These are phyloP conservation scores for Rhizomucor pusillus DNA, from an alignment of 371 early-diverging fungal genomes.

Conservation along the genomic window DNA sequence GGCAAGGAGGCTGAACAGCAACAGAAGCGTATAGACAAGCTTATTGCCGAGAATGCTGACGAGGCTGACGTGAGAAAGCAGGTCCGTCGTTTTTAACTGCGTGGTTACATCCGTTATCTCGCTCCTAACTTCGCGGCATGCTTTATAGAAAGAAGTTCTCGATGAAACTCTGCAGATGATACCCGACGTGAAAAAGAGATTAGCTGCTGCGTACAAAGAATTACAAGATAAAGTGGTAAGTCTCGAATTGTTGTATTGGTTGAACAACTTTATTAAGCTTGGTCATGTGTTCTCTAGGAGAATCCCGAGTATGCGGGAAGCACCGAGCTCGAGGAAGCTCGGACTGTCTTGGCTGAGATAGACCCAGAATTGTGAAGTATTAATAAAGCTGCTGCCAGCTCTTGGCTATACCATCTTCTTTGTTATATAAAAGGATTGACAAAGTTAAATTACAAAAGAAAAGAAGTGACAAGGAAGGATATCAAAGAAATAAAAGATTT, in stretches of 20 bases:
- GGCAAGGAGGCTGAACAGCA: constrained; percentile 60
- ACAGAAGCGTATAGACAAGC: constrained; percentile 64
- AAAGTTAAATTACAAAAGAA: no score
- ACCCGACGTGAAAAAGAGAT: constrained; percentile 66
- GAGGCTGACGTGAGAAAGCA: constrained; percentile 71
- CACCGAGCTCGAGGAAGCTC: constrained; percentile 43
- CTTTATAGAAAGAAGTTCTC: constrained; percentile 66
- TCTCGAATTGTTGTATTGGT: neutral
- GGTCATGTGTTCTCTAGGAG: constrained; percentile 31
- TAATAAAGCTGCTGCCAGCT: no score
- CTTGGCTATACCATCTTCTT: no score
- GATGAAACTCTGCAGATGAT: constrained; percentile 75
- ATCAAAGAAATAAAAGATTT: no score
- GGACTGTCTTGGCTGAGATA: constrained; percentile 31
- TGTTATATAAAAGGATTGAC: no score
- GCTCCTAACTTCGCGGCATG: no score
- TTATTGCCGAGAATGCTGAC: constrained; percentile 59
- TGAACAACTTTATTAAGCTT: neutral
- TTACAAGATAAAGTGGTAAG: constrained; percentile 48
- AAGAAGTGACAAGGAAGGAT: no score
- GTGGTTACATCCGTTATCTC: no score
- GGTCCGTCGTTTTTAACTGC: constrained; percentile 40
- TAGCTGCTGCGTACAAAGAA: constrained; percentile 58
- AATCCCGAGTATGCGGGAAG: constrained; percentile 37
- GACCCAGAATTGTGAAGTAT: constrained; percentile 2